Evolutionary conservation across 306 rosid species (phyloP).

Genomic region (Arachis hypogaea): DNA sequence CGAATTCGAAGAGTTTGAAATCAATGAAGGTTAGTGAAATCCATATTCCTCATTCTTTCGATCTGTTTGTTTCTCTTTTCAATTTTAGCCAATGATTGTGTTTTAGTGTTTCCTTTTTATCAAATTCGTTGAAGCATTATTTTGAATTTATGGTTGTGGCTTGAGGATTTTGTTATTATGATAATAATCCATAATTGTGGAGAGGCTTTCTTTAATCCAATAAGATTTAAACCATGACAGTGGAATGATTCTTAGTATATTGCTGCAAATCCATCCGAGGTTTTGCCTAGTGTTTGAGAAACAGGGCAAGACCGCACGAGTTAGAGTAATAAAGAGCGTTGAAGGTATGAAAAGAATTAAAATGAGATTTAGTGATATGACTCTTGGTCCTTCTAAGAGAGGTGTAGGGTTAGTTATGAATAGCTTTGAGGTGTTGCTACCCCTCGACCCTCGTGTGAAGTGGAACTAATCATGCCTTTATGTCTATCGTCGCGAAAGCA

Average conservation of each 20-base stretch:
- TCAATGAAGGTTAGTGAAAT: conserved; percentile 58
- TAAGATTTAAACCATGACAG: neutral
- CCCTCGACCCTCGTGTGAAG: too few relatives aligned
- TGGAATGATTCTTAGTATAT: neutral
- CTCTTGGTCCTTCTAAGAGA: too few relatives aligned
- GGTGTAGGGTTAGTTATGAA: too few relatives aligned
- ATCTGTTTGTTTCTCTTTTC: conserved; percentile 2
- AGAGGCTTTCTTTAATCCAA: neutral
- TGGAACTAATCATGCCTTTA: too few relatives aligned
- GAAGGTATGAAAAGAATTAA: neutral
- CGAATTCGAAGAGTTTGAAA: conserved; percentile 86
- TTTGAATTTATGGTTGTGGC: neutral
- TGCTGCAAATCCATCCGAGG: neutral
- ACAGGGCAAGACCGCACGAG: too few relatives aligned
- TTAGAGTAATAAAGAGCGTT: neutral
- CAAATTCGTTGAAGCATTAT: neutral
- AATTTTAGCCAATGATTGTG: neutral
- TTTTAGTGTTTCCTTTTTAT: neutral
- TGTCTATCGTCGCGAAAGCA: too few relatives aligned
- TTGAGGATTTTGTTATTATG: neutral
- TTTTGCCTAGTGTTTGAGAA: too few relatives aligned
- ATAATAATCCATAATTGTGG: too few relatives aligned
- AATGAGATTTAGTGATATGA: neutral
- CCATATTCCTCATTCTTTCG: neutral
- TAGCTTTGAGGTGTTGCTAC: too few relatives aligned